These are phyloP conservation scores for Sistotremastrum suecicum DNA, from an alignment of 768 basidiomycete species.

Conservation along the genomic window DNA sequence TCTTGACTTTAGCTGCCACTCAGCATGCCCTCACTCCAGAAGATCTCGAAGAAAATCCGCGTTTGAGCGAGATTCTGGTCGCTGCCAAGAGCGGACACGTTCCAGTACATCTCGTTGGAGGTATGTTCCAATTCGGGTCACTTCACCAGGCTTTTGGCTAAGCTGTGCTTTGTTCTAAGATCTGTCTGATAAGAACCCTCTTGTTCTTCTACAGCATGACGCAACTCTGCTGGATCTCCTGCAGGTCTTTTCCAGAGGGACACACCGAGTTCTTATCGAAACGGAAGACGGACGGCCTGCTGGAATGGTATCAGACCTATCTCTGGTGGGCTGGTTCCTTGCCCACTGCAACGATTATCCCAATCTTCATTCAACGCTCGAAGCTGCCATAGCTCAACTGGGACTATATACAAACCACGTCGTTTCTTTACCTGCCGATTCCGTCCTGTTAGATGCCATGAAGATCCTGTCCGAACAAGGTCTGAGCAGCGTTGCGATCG, in stretches of 20 bases:
- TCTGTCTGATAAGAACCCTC: constrained; percentile 74
- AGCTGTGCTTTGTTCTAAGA: constrained; percentile 26
- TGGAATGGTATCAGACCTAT: constrained; percentile 65
- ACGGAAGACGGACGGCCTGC: constrained; percentile 32
- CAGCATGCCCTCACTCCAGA: constrained; percentile 51
- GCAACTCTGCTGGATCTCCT: constrained; percentile 52
- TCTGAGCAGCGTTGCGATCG: constrained; percentile 68
- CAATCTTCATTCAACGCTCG: constrained; percentile 13
- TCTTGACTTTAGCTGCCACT: constrained; percentile 70
- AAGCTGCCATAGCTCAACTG: constrained; percentile 35
- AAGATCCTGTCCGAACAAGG: constrained; percentile 75
- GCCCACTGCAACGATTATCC: constrained; percentile 25
- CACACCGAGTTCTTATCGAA: constrained; percentile 55
- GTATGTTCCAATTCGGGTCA: constrained; percentile 26
- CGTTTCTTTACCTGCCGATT: constrained; percentile 43
- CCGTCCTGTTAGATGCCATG: constrained; percentile 69
- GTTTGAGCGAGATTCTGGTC: constrained; percentile 52
- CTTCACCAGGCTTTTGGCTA: constrained; percentile 2
- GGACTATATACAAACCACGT: constrained; percentile 43
- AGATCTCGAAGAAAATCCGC: constrained; percentile 42
- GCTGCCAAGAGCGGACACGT: constrained; percentile 66
- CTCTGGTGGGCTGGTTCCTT: constrained; percentile 57
- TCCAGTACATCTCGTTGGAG: constrained; percentile 63
- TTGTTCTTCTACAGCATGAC: constrained; percentile 46
- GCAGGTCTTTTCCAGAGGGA: constrained; percentile 51